Percentiles rank a stretch among this genome's conserved stretches.
Conservation (phyloP, 148 eudicot species). For the Rheum nobile region DNA sequence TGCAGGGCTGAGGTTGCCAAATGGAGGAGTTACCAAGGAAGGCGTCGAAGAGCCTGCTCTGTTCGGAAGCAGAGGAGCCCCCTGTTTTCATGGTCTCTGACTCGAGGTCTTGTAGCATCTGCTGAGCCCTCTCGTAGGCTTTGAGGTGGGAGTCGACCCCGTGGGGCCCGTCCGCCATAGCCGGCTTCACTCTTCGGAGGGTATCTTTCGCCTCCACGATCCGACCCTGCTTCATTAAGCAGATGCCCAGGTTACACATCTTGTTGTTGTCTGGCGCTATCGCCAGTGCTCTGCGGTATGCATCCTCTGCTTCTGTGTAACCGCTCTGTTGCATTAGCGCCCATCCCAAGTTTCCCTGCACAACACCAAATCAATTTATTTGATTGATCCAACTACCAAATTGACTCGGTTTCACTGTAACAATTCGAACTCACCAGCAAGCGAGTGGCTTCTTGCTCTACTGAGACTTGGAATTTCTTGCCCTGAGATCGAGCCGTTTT, state of each 20-base stretch:
- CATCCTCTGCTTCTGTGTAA: conserved; percentile 88
- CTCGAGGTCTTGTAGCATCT: conserved; percentile 79
- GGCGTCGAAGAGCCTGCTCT: conserved; percentile 63
- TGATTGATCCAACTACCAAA: background rate
- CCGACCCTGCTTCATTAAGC: conserved; percentile 92
- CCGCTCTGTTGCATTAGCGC: conserved; percentile 91
- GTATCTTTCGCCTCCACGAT: conserved; percentile 72
- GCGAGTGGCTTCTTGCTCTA: conserved; percentile 93
- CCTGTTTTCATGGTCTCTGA: conserved; percentile 72
- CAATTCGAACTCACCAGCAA: conserved; percentile 43
- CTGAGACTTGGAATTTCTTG: conserved; percentile 93
- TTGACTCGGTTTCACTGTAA: no score
- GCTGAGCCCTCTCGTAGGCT: conserved; percentile 95
- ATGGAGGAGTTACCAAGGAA: conserved; percentile 76
- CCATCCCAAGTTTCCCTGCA: conserved; percentile 97
- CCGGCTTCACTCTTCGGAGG: conserved; percentile 71
- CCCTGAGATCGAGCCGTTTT: conserved; percentile 95
- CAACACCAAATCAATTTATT: background rate
- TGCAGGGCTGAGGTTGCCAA: conserved; percentile 99
- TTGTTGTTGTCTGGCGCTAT: conserved; percentile 93
- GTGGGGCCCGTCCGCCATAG: conserved; percentile 64
- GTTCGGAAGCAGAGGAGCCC: conserved; percentile 53
- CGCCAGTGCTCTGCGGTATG: conserved; percentile 72
- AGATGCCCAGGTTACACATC: conserved; percentile 92
- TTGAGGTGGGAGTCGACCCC: conserved; percentile 93